Conservation (phyloP, 495 filamentous ascomycete species). For the Aspergillus coremiiformis region DNA sequence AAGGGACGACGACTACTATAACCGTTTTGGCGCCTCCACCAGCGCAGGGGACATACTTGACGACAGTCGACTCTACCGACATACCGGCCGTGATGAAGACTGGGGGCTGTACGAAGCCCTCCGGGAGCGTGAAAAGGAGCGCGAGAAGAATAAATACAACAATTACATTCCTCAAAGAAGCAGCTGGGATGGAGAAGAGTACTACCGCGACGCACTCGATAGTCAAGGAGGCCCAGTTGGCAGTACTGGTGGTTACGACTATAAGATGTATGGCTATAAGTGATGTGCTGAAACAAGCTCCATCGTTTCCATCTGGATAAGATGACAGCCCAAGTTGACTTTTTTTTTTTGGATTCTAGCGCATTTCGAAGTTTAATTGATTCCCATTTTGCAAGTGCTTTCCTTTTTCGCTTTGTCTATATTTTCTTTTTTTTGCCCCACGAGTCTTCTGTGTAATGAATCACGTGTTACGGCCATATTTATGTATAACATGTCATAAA, state of each 20-base stretch:
- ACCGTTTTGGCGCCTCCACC: slow-evolving; percentile 16
- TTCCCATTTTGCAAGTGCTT: neutral
- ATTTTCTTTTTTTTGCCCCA: neutral
- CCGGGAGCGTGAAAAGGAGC: slow-evolving; percentile 23
- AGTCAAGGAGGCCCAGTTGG: slow-evolving; percentile 27
- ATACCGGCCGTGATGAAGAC: slow-evolving; percentile 23
- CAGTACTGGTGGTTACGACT: slow-evolving; percentile 23
- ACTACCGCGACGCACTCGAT: slow-evolving; percentile 34
- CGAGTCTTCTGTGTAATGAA: slow-evolving; percentile 4
- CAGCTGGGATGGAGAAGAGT: slow-evolving; percentile 30
- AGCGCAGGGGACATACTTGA: slow-evolving; percentile 21
- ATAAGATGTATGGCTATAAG: slow-evolving; percentile 24
- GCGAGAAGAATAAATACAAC: slow-evolving; percentile 22
- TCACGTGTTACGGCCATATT: slow-evolving; percentile 9
- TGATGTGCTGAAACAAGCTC: slow-evolving; percentile 7
- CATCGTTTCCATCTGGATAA: neutral
- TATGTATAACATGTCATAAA: slow-evolving; percentile 8
- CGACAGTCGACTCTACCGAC: slow-evolving; percentile 24
- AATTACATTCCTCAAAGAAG: slow-evolving; percentile 17
- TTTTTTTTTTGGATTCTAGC: neutral
- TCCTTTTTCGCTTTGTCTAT: slow-evolving; percentile 3
- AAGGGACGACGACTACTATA: slow-evolving; percentile 24
- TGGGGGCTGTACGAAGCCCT: slow-evolving; percentile 19
- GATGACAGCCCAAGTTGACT: neutral
- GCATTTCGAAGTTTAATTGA: neutral